Base-by-base conservation (phyloP, 768 basidiomycete species). In the Tremella fuciformis region DNA sequence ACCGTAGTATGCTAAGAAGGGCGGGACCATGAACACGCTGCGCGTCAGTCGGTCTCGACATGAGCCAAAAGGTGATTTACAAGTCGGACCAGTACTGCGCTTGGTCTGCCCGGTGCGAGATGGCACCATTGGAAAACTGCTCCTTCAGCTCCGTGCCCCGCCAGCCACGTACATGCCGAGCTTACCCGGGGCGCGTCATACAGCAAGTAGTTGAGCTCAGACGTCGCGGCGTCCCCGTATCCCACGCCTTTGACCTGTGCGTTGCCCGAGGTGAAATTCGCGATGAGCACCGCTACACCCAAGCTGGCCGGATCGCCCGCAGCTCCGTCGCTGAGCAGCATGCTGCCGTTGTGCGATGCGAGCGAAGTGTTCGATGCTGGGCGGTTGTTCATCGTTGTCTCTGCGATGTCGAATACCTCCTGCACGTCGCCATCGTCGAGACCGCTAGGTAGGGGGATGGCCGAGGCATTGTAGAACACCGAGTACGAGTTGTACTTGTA, bases 1-100 rank as follows among this genome's bases (percentile, higher is more conserved):
- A 4, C 77, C 81, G 64, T 78, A 80, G 62, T 76, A 78, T 19
- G 80, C 80, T 34, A 82, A 70, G 67, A 79, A 82, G 9, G 80
- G 80, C 21, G 79, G 79, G 1, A 78, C 80, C 80, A 80, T 80
- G 63, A 76, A 80, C 0, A 80, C 76, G 46, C 54, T 55, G 48
- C 8, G 6, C 34, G 15, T 25, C 18, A 47, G 21, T 22, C n/a
- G 34, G 13, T 39, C n/a, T 13, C 54, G 24, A 16, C 6, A 29
- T 7, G 39, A 26, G 21, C 21, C 24, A 11, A 3, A 0, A 42
- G 39, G 18, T 40, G 13, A n/a, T n/a, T n/a, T 55, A 40, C 22
- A 57, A 65, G 50, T 69, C 73, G 34, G 70, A 58, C 72, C 68
- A 80, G 57, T 76, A 72, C 62, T 79, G 78, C 41, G 62, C 59